Evolutionary conservation across 78 protist genomes (phyloP).

Genomic region (Anaeramoeba flamelloides): DNA sequence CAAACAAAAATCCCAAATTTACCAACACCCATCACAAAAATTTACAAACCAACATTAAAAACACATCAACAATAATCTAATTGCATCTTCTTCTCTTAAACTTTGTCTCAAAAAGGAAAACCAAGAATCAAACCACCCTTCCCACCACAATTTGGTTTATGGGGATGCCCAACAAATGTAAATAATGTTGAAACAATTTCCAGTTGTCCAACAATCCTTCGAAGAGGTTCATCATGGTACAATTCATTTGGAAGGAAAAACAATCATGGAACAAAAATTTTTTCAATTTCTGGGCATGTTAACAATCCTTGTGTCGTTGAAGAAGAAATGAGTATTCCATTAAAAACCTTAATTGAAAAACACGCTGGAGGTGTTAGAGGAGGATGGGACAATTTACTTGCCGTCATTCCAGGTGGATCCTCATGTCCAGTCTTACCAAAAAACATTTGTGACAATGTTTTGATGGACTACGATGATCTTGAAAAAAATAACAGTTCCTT

Average conservation of each 20-base stretch:
- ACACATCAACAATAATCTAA: too few species aligned
- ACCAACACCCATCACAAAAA: too few species aligned
- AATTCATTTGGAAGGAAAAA: conserved; percentile 74
- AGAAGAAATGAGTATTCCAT: conserved; percentile 84
- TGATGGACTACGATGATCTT: conserved; percentile 92
- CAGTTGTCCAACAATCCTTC: conserved; percentile 81
- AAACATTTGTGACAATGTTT: conserved; percentile 58
- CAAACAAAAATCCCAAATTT: too few species aligned
- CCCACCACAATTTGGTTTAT: conserved; percentile 93
- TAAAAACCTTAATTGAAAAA: too few species aligned
- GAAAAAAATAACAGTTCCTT: conserved; percentile 56
- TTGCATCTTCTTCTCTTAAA: too few species aligned
- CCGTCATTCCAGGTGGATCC: conserved; percentile 88
- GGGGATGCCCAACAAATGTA: conserved; percentile 95
- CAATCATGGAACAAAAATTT: conserved; percentile 86
- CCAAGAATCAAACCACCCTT: conserved; percentile 96
- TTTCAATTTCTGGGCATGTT: conserved; percentile 78
- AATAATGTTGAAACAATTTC: conserved; percentile 98
- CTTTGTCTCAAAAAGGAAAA: conserved; percentile 76
- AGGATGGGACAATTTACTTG: conserved; percentile 92
- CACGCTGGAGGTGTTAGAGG: conserved; percentile 64
- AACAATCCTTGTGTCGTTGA: conserved; percentile 89
- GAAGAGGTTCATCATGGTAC: conserved; percentile 73
- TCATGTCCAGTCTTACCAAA: conserved; percentile 82
- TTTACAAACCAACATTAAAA: too few species aligned